Evolutionary conservation across 2,329 filamentous ascomycete species (phyloP), one percentile per base, ranked within the genome.

Genomic region (Sporothrix humicola): DNA sequence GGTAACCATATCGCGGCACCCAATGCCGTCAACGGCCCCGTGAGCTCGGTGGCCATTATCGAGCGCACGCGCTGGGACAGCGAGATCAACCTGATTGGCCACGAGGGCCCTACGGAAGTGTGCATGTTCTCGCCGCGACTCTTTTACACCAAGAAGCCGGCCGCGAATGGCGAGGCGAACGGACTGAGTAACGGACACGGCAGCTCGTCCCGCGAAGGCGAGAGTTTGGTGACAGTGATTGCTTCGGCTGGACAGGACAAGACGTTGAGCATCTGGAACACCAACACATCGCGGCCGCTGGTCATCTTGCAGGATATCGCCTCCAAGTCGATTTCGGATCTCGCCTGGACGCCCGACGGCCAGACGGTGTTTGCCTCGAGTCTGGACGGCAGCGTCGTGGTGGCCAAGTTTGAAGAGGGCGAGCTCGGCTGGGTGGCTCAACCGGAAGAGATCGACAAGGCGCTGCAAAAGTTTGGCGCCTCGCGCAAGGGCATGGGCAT

Each of bases 201-300:
- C 46, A 46, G 26, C 9, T 42, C 59, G 2, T 20, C 52, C 8
- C 46, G 46, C 56, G 75, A 83, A 79, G 58, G 54, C 65, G 77
- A 76, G 56, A 76, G 72, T 78, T 87, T 90, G 17, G 94, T 98
- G 3, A 98, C 95, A 0, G 95, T 99, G 0, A 97, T 99, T 77
- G 96, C 97, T 9, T 98, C 95, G 75, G 96, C 95, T 6, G 97
- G 96, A 2, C 96, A 97, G 79, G 96, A 99, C 81, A 98, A 98
- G 82, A 96, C 95, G 2, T 83, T 99, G 58, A 98, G 94, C 79
- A 92, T 99, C 52, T 99, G 96, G 96, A 98, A 98, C 78, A 99
- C 97, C 0, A 97, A 94, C 79, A 97, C 93, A 31, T 95, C 96
- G 0, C 87, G 96, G 26, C 96, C 96, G 0, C 91, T 98, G 23